Evolutionary conservation across 2,329 filamentous ascomycete species (phyloP), one percentile per base, ranked within the genome.

Genomic region (Iodosphaeria phyllophila): DNA sequence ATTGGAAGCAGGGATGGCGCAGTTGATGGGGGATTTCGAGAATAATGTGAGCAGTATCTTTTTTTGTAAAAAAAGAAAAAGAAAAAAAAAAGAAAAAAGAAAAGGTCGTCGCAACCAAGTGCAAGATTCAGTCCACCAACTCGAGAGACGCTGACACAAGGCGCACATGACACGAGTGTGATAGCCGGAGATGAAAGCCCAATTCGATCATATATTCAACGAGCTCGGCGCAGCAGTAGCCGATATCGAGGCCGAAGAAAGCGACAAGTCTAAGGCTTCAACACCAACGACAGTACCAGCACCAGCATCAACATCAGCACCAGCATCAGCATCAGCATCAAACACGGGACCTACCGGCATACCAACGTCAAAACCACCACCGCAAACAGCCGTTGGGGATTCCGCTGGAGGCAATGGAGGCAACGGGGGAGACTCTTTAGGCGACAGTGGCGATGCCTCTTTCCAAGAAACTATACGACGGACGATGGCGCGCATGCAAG

Each of bases 401-500:
- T n/a, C n/a, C n/a, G n/a, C n/a, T n/a, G n/a, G n/a, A n/a, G n/a
- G n/a, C n/a, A n/a, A n/a, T n/a, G n/a, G n/a, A n/a, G n/a, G n/a
- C n/a, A n/a, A n/a, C n/a, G 31, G 35, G n/a, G 35, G 38, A 19
- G 32, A 36, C 5, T 39, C 46, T 8, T 42, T 47, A 13, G 36
- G 48, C 13, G 43, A 50, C 14, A 51, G 53, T 15, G 48, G 56
- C 19, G 73, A 79, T 20, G 69, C 73, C 23, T 69, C 64, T 1
- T 98, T 98, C 49, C 82, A 91, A 43, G 83, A 92, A 30, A 92
- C 80, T 1, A 95, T 98, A 39, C 73, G 76, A 31, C 72, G 72
- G 38, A 95, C 89, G 0, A 93, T 98, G 77, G 80, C 91, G 51
- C 76, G 89, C 24, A 92, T 98, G 82, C 78, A 91, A 41, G 68